Conservation (phyloP, 2,329 filamentous ascomycete genomes). For the Fusarium sp. region DNA sequence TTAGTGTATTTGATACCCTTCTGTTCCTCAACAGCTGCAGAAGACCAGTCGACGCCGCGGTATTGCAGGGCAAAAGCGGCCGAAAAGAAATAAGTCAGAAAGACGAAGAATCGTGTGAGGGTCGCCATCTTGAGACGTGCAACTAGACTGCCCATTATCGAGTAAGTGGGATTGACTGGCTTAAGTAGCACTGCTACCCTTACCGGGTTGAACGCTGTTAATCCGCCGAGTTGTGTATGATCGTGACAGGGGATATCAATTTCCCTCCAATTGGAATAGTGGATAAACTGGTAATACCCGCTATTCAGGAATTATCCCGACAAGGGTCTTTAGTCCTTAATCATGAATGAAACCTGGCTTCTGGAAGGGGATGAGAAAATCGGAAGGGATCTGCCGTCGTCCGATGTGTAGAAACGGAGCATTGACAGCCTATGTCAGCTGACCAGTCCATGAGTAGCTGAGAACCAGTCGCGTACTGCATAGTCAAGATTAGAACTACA, state of each 20-base stretch:
- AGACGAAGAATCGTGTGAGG: conserved; percentile 6
- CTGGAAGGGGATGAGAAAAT: neutral
- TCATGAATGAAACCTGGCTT: conserved; percentile 14
- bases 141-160: no score
- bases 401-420: neutral
- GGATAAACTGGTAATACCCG: fast-evolving
- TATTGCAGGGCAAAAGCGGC: conserved; percentile 63
- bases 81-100: conserved; percentile 32
- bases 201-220: neutral
- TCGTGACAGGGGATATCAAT: neutral
- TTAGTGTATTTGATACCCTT: conserved; percentile 71
- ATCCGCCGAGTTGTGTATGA: conserved; percentile 3
- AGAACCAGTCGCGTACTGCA: neutral
- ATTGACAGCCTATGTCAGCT: neutral
- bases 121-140: conserved; percentile 24
- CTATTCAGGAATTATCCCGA: conserved; percentile 16
- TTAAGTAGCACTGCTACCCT: conserved; percentile 12
- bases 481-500: neutral
- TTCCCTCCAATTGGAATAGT: conserved; percentile 24
- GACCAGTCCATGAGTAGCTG: neutral
- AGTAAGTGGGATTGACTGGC: neutral
- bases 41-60: conserved; percentile 78
- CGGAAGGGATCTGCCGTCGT: conserved; percentile 4
- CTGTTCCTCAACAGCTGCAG: conserved; percentile 70
- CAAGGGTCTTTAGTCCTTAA: conserved; percentile 10